Evolutionary conservation across 2,329 filamentous ascomycete genomes (phyloP).

Genomic region (Graphiopsis chlorocephala): DNA sequence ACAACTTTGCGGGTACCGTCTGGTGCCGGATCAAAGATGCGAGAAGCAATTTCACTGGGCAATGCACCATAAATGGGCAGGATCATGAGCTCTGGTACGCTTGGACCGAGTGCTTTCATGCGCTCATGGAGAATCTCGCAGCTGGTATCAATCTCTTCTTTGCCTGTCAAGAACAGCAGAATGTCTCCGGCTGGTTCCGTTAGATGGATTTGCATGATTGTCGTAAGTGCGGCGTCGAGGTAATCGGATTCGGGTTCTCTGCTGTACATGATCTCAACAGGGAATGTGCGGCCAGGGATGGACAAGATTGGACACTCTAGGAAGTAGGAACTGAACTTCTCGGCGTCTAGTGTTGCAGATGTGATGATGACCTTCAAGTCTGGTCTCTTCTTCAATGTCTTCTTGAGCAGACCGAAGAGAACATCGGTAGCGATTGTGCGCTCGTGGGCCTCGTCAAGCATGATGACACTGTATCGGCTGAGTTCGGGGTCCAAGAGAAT

Average conservation of each 20-base stretch:
- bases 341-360: constrained; percentile 91
- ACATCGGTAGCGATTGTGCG: constrained; percentile 95
- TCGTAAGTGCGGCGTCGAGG: constrained; percentile 87
- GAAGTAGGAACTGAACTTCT: constrained; percentile 97
- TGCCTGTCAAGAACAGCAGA: constrained; percentile 91
- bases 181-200: constrained; percentile 92
- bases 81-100: constrained; percentile 87
- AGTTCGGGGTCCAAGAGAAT: constrained; percentile 89
- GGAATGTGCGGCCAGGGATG: constrained; percentile 91
- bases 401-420: constrained; percentile 89
- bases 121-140: constrained; percentile 91
- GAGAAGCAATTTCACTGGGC: constrained; percentile 88
- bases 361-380: constrained; percentile 96
- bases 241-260: constrained; percentile 95
- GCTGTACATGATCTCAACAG: constrained; percentile 94
- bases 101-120: constrained; percentile 91
- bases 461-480: constrained; percentile 89
- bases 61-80: constrained; percentile 94
- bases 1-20: constrained; percentile 86
- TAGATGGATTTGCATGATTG: constrained; percentile 96
- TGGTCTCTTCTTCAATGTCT: constrained; percentile 78
- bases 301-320: constrained; percentile 95
- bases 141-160: constrained; percentile 94
- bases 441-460: constrained; percentile 97
- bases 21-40: constrained; percentile 91